A percentile compares a stretch with the other conserved stretches of the same genome.
These are phyloP conservation scores for Emericellopsis atlantica DNA, from an alignment of 2,329 filamentous ascomycete genomes.

Conservation along the genomic window DNA sequence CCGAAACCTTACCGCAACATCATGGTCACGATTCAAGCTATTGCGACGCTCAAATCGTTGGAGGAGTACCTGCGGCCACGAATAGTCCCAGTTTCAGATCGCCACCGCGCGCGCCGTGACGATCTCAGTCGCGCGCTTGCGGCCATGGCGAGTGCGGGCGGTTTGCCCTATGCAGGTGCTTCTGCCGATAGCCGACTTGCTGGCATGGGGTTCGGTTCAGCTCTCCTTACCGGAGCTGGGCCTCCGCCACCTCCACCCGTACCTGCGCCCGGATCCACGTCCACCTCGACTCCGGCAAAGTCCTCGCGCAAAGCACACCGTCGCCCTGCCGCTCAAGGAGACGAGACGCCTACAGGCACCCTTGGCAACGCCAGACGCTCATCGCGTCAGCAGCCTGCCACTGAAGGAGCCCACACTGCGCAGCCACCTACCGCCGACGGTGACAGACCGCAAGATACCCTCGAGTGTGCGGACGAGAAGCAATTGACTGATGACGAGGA, in stretches of 20 bases:
- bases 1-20: conserved; percentile 81
- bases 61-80: conserved; percentile 91
- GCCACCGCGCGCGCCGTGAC: conserved; percentile 47
- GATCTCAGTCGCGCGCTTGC: conserved; percentile 59
- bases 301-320: conserved; percentile 27
- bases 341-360: conserved; percentile 24
- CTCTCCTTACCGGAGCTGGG: conserved; percentile 10
- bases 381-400: conserved; percentile 42
- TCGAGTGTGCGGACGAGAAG: conserved; percentile 91
- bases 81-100: conserved; percentile 63
- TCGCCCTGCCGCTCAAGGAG: conserved; percentile 16
- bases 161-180: conserved; percentile 36
- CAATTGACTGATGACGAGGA: conserved; percentile 65
- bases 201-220: conserved; percentile 22
- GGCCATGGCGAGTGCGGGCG: conserved; percentile 61
- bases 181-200: conserved; percentile 32
- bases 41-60: conserved; percentile 91
- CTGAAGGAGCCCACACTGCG: conserved; percentile 36
- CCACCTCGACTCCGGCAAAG: conserved; percentile 26
- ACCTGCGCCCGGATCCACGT: conserved; percentile 23
- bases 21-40: conserved; percentile 97
- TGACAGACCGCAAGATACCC: conserved; percentile 52
- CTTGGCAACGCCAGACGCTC: conserved; percentile 39
- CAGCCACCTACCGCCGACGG: conserved; percentile 43
- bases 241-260: conserved; percentile 22